Evolutionary conservation across 148 eudicot genomes (phyloP), one percentile per base, ranked within the genome.

Genomic region (Oxyria digyna): DNA sequence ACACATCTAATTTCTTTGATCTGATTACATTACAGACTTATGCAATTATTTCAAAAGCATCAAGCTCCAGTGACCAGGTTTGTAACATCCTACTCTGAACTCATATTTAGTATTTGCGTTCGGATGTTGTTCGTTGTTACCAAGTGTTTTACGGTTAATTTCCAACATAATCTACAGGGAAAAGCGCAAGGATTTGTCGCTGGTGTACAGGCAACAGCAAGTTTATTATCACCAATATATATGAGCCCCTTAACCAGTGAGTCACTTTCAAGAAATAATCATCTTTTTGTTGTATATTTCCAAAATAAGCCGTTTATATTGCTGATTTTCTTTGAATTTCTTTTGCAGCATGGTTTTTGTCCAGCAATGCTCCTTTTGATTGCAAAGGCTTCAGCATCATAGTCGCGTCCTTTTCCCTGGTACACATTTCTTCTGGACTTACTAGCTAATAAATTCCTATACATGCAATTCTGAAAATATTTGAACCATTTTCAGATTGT

Each of bases 161-260:
- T 17, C 31, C 4, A 7, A 12, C 11, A 35, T 6, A 33, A 41
- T 52, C 71, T 57, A 62, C 82, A 89, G 93, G 96, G 96, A 20
- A 87, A 87, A 73, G 84, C 87, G 42, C 96, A 92, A 78, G 91
- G 89, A 63, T 84, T 92, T 33, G 74, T 92, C 15, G 97, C 93
- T 4, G 96, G 97, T n/a, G 89, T 89, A 66, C 87, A 91, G 55
- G 83, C 96, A 59, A 75, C 89, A 32, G 84, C 96, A 67, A 88
- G 89, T 76, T 72, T 89, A 42, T 77, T 89, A 69, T 89, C 96
- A 21, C 97, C 97, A 46, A 81, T 91, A 6, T 87, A 67, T 52
- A 91, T 91, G 90, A 91, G 89, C 69, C 96, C 96, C 66, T 69
- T 91, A 70, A 91, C 97, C 59, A 78, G 93, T 91, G 64, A 85